Percentiles rank a stretch among this genome's conserved stretches.
phyloP scores from a whole-genome alignment of 192 early-diverging fungal species.

The Backusella luteola region DNA sequence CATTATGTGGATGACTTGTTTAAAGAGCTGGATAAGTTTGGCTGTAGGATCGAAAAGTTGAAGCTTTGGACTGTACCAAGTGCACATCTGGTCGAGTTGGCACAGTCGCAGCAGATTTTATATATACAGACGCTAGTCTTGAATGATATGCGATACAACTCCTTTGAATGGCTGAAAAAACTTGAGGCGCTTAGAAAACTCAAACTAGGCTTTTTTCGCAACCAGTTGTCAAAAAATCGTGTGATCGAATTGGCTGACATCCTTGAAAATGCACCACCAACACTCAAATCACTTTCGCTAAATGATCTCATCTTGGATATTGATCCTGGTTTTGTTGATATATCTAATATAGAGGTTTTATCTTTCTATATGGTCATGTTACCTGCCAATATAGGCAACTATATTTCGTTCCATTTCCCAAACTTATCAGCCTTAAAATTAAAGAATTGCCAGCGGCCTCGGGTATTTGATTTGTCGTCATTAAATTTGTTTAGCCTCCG shows the following conservation, averaged over 20 bases:
- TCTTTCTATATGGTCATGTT: background rate
- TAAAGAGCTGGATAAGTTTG: background rate
- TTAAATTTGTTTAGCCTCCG: background rate
- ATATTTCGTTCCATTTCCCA: background rate
- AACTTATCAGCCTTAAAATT: background rate
- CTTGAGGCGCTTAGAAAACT: background rate
- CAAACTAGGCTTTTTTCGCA: background rate
- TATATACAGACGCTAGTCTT: background rate
- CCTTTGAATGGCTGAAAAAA: background rate
- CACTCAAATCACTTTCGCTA: background rate
- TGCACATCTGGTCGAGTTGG: background rate
- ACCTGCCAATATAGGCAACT: background rate
- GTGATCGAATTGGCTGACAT: background rate
- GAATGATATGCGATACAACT: background rate
- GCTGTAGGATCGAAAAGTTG: background rate
- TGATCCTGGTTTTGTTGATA: background rate
- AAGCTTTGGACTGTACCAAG: background rate
- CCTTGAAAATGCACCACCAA: background rate
- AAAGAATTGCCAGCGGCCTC: background rate
- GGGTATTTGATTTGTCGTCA: background rate
- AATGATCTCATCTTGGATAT: background rate
- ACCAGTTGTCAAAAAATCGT: background rate
- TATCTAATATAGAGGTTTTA: background rate
- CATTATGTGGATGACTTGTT: background rate
- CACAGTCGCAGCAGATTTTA: background rate